Base-by-base conservation (phyloP, 78 protist species). In the Dictyostelium firmibasis region DNA sequence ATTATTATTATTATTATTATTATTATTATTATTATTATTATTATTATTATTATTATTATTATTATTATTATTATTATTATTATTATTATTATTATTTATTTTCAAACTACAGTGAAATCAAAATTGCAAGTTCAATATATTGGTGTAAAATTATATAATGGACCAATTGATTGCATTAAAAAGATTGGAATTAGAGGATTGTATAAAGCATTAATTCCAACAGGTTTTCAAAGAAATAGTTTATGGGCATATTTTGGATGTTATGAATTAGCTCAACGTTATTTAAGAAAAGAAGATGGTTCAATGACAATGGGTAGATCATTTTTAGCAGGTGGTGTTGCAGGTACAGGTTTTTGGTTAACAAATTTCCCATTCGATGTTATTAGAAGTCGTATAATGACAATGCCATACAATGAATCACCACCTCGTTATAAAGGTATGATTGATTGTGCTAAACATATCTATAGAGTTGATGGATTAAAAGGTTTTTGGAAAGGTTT, bases 241-340 rank as follows among this genome's bases (percentile, higher is more conserved):
- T 67, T 87, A 27, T 87, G 85, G 85, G 93, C 93, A 5, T 87
- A 87, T 79, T 87, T 87, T 78, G 93, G 93, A 43, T 53, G 93
- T 18, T 87, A 87, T 64, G 93, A 87, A 41, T 64, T 76, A 67
- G 85, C 93, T 4, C 64, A 78, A 16, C 43, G 93, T 16, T 20
- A 76, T 41, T 44, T 87, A 16, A 53, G 57, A 25, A 7, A 5
- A 8, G 93, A 87, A 29, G 85, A 87, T 67, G 93, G 93, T 10
- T 78, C 85, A 38, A 87, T 87, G 85, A 78, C 93, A 38, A 11
- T 79, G 2, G 93, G 81, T 7, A 78, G 85, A 31, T 87, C 93
- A 72, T 87, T 87, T 78, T 33, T 92, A 81, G 96, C 91, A 10
- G 96, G 96, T 67, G 96, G 96, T 83, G 36, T 83, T 35, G 96